A percentile compares a stretch with the other conserved stretches of the same genome.
phyloP scores from a whole-genome alignment of 169 alveolate species.

The Cryptosporidium meleagridis region DNA sequence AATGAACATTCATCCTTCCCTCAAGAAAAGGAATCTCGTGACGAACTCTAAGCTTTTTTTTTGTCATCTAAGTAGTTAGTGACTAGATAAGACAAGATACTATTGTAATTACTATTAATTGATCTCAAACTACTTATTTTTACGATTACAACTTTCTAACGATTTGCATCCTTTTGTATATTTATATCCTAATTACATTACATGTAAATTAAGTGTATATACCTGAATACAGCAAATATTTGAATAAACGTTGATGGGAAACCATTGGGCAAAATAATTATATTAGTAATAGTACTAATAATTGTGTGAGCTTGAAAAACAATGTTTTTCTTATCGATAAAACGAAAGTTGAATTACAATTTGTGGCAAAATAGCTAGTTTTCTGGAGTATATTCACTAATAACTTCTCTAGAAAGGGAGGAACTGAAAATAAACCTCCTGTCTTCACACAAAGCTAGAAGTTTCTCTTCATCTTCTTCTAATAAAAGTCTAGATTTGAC shows the following conservation, averaged over 20 bases:
- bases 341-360: background rate
- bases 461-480: slow-evolving; percentile 70
- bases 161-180: background rate
- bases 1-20: slow-evolving; percentile 53
- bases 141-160: background rate
- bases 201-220: background rate
- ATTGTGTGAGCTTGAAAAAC: too few relatives aligned
- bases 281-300: too few relatives aligned
- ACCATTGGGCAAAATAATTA: too few relatives aligned
- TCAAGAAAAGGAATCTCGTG: slow-evolving; percentile 41
- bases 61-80: slow-evolving; percentile 7
- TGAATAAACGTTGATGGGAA: background rate
- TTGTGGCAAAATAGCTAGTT: background rate
- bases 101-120: slow-evolving; percentile 12
- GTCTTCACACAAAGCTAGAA: slow-evolving; percentile 65
- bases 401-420: slow-evolving; percentile 64
- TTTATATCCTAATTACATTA: too few relatives aligned
- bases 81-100: background rate
- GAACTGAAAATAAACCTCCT: slow-evolving; percentile 62
- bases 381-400: slow-evolving; percentile 48
- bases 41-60: slow-evolving; percentile 46
- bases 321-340: too few relatives aligned
- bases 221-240: background rate
- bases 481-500: slow-evolving; percentile 66
- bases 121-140: background rate